Base-by-base conservation (phyloP, 805 yeast genomes). In the Cephaloascus albidus region DNA sequence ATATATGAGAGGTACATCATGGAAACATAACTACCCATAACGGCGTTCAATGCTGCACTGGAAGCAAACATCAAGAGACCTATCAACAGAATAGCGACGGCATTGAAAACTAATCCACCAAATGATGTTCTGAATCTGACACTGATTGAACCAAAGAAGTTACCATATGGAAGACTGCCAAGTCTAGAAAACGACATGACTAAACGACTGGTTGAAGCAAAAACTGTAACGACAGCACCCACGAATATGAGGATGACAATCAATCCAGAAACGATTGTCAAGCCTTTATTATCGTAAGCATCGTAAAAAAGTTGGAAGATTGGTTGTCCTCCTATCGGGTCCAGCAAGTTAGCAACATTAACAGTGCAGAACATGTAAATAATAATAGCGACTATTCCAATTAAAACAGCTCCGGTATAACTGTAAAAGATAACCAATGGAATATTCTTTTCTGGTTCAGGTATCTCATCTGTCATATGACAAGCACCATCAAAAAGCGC, bases 401-500 rank as follows among this genome's bases (percentile, higher is more conserved):
- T 38, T 1, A 50, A 20, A 1, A 47, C 53, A 5, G 55, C 48
- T 3, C 44, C 39, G 4, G 44, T 35, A 30, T 52, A 50, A 30
- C 52, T 39, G 26, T 49, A 46, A 28, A 47, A 39, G 51, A 52
- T 53, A 3, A 53, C 57, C 30, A 47, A 45, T 1, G 54, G 54
- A 14, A 51, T 44, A 30, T 50, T 48, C 35, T 39, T 50, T 37
- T 46, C 50, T 1, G 55, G 53, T 10, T 43, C 27, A 5, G 45
- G 47, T 18, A 51, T 44, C 39, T 51, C 54, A 39, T 50, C 53
- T 4, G 55, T 48, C 49, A 48, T 48, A 40, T 51, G 55, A 32
- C 46, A 40, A 4, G 55, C 49, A 6, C 52, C 54, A 38, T 53
- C 57, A 35, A 47, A 52, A 37, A 53, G 38, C 4, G 49, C 36